Evolutionary conservation across 768 basidiomycete species (phyloP).

Genomic region (Fibroporia radiculosa): DNA sequence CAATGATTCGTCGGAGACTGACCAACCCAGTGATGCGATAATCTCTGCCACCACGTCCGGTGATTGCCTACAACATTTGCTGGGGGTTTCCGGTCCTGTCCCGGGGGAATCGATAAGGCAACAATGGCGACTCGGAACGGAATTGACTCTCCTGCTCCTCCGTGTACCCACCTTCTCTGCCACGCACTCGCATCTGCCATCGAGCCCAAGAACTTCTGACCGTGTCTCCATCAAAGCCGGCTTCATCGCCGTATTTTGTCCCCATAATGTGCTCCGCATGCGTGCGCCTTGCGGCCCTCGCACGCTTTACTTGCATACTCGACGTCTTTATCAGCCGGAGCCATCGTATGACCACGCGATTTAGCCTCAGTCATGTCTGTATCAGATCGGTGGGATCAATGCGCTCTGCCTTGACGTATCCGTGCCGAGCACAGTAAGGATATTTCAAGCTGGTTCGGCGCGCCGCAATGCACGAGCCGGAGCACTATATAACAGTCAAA

Average conservation of each 20-base stretch:
- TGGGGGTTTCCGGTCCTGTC: not conserved
- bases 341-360: conserved; percentile 15
- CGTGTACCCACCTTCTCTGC: not conserved
- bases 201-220: not conserved
- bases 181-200: not conserved
- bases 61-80: not conserved
- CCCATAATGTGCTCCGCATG: not conserved
- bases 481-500: not conserved
- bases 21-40: no score
- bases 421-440: not conserved
- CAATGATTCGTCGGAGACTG: no score
- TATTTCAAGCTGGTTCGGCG: not conserved
- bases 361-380: conserved; percentile 16
- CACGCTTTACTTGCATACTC: not conserved
- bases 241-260: not conserved
- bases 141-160: not conserved
- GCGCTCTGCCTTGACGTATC: conserved; percentile 4
- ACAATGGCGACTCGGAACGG: not conserved
- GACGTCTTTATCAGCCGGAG: not conserved
- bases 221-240: not conserved
- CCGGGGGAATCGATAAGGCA: conserved; percentile 4
- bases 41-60: not conserved
- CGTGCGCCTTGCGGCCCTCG: not conserved
- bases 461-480: not conserved
- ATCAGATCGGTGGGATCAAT: conserved; percentile 18